Evolutionary conservation across 2,329 filamentous ascomycete species (phyloP).

Genomic region (Verruconis gallopava): DNA sequence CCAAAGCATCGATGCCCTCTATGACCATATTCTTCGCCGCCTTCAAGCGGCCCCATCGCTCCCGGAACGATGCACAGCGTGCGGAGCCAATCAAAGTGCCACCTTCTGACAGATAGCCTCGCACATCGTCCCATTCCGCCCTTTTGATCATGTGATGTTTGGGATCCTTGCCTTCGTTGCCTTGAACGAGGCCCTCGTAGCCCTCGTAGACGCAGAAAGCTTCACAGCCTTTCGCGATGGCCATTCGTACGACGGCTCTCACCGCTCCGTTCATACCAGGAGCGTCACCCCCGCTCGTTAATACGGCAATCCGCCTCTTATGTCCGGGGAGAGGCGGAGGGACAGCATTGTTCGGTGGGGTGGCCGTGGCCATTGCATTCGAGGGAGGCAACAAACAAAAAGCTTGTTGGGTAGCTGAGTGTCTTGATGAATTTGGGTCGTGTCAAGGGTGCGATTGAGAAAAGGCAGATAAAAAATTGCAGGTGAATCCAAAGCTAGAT

Average conservation of each 20-base stretch:
- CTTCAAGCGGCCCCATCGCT: slow-evolving; percentile 67
- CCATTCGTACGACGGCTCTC: slow-evolving; percentile 79
- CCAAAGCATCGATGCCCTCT: slow-evolving; percentile 84
- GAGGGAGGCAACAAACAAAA: no score
- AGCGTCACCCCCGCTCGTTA: slow-evolving; percentile 90
- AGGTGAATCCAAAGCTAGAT: no score
- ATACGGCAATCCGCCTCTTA: slow-evolving; percentile 64
- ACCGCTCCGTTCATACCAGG: slow-evolving; percentile 92
- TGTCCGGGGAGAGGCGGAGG: slow-evolving; percentile 17
- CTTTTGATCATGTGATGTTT: slow-evolving; percentile 53
- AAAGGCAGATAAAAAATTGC: no score
- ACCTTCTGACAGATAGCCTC: slow-evolving; percentile 85
- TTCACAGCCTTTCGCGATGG: slow-evolving; percentile 57
- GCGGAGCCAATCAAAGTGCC: slow-evolving; percentile 95
- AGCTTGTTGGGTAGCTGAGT: background rate
- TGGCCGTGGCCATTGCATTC: slow-evolving; percentile 1
- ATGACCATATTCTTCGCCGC: slow-evolving; percentile 83
- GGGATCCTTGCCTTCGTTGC: slow-evolving; percentile 44
- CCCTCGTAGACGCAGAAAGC: slow-evolving; percentile 60
- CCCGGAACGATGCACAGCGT: slow-evolving; percentile 82
- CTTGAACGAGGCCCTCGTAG: slow-evolving; percentile 87
- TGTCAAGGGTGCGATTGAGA: background rate
- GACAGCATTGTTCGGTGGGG: background rate
- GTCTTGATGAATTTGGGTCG: no score
- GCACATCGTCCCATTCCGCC: slow-evolving; percentile 86